phyloP scores from a whole-genome alignment of 257 asterid species.

The Salvia rosmarinus region DNA sequence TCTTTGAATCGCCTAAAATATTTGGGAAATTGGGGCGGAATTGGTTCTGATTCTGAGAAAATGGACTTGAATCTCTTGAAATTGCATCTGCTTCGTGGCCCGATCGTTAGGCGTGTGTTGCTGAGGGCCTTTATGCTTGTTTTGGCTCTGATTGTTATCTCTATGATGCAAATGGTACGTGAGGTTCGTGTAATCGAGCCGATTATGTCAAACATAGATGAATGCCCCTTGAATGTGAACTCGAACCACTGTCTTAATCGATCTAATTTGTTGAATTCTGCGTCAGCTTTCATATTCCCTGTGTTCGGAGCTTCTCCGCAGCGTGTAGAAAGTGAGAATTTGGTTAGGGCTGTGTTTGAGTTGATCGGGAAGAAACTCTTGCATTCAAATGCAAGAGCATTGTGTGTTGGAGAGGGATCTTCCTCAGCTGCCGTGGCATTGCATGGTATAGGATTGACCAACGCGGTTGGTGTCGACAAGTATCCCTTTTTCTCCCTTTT shows the following conservation, averaged over 20 bases:
- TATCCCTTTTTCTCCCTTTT: conserved; percentile 82
- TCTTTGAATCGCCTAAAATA: conserved; percentile 34
- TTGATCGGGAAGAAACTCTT: conserved; percentile 59
- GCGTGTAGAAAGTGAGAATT: conserved; percentile 43
- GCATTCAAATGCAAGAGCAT: conserved; percentile 56
- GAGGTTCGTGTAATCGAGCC: conserved; percentile 50
- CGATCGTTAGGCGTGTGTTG: conserved; percentile 57
- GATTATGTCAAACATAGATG: conserved; percentile 38
- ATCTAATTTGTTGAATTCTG: conserved; percentile 36
- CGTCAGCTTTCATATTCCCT: conserved; percentile 31
- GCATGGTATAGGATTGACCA: conserved; percentile 58
- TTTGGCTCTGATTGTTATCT: conserved; percentile 57
- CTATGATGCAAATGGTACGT: conserved; percentile 55
- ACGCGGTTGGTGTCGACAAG: conserved; percentile 53
- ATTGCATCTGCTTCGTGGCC: conserved; percentile 57
- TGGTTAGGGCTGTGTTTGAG: conserved; percentile 58
- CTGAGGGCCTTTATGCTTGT: conserved; percentile 63
- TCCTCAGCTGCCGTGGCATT: conserved; percentile 54
- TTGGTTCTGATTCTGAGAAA: not conserved
- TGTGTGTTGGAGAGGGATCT: conserved; percentile 77
- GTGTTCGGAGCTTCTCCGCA: conserved; percentile 31
- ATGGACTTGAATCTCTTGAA: conserved; percentile 61
- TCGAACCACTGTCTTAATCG: conserved; percentile 36
- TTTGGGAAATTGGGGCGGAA: conserved; percentile 25
- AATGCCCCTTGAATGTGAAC: conserved; percentile 62